Base-by-base conservation (phyloP, 2,329 filamentous ascomycete species). In the Colletotrichum sp. region DNA sequence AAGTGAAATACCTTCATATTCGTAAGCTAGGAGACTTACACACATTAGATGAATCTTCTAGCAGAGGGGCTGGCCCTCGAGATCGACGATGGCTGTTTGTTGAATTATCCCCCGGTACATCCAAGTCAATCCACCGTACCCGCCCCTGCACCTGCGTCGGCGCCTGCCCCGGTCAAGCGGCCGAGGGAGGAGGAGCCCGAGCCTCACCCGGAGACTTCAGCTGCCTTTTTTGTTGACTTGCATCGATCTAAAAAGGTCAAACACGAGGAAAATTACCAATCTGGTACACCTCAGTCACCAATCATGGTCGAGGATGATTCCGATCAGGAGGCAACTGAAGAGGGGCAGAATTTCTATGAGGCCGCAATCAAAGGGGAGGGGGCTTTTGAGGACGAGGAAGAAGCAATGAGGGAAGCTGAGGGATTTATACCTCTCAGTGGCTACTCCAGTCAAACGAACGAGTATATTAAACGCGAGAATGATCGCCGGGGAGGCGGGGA, bases 371-470 rank as follows among this genome's bases (percentile, higher is more conserved):
- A n/a, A n/a, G 39, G 6, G 18, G 43, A 21, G 43, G n/a, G n/a
- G 43, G 18, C 18, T 10, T 48, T 52, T 52, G 43, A 52, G 10
- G 43, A 52, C n/a, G 43, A 52, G n/a, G 43, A 52, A 52, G n/a
- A 52, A 52, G 43, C 43, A 7, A 52, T 52, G 10, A 52, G n/a
- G n/a, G 43, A 52, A 13, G 43, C 43, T 4, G 43, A 52, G 43
- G 43, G 4, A 2, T 52, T 52, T 13, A 52, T 52, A 52, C 43
- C 43, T 52, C 43, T 52, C 43, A 13, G n/a, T 3, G 43, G 43
- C 43, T 52, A 52, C 43, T 52, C 43, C 43, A 21, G n/a, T 13
- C 43, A 52, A 52, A 52, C 43, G n/a, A 52, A 52, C 43, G 43
- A 52, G 43, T 52, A 21, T 3, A 52, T 52, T 6, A 52, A 52